Evolutionary conservation across 2,329 filamentous ascomycete species (phyloP), one percentile per base, ranked within the genome.

Genomic region (Lecanoromycetidae sp.): DNA sequence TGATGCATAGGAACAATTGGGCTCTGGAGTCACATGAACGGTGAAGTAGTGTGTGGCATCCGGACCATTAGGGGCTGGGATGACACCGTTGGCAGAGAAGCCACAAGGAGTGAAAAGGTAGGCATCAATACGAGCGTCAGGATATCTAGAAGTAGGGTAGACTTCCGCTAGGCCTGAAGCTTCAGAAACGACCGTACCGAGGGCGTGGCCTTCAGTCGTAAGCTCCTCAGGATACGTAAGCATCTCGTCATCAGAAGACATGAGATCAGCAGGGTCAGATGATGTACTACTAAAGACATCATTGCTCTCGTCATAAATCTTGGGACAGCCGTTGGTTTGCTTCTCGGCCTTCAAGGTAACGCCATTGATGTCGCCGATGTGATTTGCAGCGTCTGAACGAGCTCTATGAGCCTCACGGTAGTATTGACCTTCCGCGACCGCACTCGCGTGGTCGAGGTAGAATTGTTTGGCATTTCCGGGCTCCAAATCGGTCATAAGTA

Each of bases 21-120:
- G 87, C 72, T 98, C 91, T 0, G 91, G 91, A 0, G 91, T 98
- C 55, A 98, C 91, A 61, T 98, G 91, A 20, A 98, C 91, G 1
- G 90, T 98, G 68, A 95, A 98, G 70, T 98, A 98, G 67, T 96
- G 87, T 33, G 78, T 82, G 3, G 75, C 69, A 44, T 71, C 71
- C 51, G 66, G 70, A 50, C 71, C 69, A 12, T 75, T 69, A 0
- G 85, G 80, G 40, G 87, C 81, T 5, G 91, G 91, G 34, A 98
- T 77, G 17, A 98, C 88, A 44, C 87, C 91, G 60, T 98, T 98
- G 63, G 91, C 91, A 5, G 88, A 95, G 67, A 94, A 98, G 49
- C 91, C 91, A 60, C 91, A 98, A 0, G 91, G 91, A 1, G 84
- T 87, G 71, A 98, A 98, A 46, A 95, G 77, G 64, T 96, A 98